Base-by-base conservation (phyloP, 495 filamentous ascomycete genomes). In the Xylaria sp. region DNA sequence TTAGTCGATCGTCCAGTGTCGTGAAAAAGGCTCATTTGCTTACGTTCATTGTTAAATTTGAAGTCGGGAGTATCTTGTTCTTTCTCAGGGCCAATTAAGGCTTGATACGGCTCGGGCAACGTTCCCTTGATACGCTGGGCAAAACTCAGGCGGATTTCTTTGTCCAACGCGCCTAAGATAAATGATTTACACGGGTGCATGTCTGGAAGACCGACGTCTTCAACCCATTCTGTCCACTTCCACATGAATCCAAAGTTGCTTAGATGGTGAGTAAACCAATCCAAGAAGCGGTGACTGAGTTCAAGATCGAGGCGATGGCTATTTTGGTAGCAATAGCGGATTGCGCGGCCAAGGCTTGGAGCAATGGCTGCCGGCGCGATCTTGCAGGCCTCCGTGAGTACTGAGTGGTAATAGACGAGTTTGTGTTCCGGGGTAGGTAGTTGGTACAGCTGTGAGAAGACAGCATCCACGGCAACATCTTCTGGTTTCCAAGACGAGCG, bases 181-280 rank as follows among this genome's bases (percentile, higher is more conserved):
- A 98, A 97, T 6, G 95, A 91, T 82, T 97, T 97, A 78, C 91
- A 91, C 14, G 96, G 94, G 78, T 97, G 90, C 21, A 96, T 80
- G 52, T 89, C 81, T 0, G 93, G 86, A 31, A 95, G 88, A 14
- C 89, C 87, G 21, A 97, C 87, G 80, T 98, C 93, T 48, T 97
- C 93, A 68, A 92, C 88, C 96, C 96, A 99, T 82, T 99, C 96
- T 24, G 91, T 91, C 96, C 96, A 99, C 82, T 98, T 98, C 96
- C 96, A 99, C 4, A 97, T 96, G 76, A 98, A 99, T 48, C 97
- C 96, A 76, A 98, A 99, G 82, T 99, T 99, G 80, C 94, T 97
- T 74, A 99, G 79, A 83, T 99, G 96, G 77, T 99, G 97, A 17
- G 95, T 87, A 76, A 99, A 99, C 96, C 96, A 99, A 79, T 98